Percentiles rank a stretch among this genome's conserved stretches.
Evolutionary conservation across 2,329 filamentous ascomycete genomes (phyloP).

Genomic region (Arthroderma uncinatum): DNA sequence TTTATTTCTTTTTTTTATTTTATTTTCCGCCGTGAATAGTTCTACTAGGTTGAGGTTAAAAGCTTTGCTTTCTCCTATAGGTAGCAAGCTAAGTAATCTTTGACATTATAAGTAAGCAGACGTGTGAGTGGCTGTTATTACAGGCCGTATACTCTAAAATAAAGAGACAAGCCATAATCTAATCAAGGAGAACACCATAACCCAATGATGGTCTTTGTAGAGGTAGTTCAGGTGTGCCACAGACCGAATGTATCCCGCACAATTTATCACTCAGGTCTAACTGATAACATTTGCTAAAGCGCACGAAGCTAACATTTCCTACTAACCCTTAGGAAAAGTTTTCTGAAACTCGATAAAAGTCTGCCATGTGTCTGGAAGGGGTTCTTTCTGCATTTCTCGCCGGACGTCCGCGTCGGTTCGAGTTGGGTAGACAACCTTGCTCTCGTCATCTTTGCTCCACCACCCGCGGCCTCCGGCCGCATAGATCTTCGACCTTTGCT

Average conservation of each 20-base stretch:
- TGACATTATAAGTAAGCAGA: no score
- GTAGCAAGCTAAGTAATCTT: no score
- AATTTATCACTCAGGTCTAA: conserved; percentile 5
- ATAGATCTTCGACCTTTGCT: conserved; percentile 2
- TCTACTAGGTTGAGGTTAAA: no score
- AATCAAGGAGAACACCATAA: neutral
- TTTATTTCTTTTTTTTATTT: no score
- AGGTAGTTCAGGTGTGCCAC: neutral
- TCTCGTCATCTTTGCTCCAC: conserved; percentile 14
- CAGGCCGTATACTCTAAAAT: no score
- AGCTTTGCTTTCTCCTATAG: no score
- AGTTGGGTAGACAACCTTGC: conserved; percentile 10
- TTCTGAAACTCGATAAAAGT: conserved; percentile 8
- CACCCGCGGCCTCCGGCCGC: conserved; percentile 8
- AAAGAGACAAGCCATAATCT: neutral
- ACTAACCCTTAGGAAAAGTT: conserved; percentile 6
- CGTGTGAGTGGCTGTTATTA: no score
- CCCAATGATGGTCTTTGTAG: neutral
- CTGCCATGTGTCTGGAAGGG: conserved; percentile 6
- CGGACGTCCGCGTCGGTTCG: neutral
- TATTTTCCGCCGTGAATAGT: no score
- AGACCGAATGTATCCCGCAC: conserved; percentile 1
- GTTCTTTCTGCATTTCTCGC: conserved; percentile 4
- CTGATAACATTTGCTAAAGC: conserved; percentile 4
- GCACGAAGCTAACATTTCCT: conserved; percentile 5